Evolutionary conservation across 345 rosid species (phyloP).

Genomic region (Carallia pectinifolia): DNA sequence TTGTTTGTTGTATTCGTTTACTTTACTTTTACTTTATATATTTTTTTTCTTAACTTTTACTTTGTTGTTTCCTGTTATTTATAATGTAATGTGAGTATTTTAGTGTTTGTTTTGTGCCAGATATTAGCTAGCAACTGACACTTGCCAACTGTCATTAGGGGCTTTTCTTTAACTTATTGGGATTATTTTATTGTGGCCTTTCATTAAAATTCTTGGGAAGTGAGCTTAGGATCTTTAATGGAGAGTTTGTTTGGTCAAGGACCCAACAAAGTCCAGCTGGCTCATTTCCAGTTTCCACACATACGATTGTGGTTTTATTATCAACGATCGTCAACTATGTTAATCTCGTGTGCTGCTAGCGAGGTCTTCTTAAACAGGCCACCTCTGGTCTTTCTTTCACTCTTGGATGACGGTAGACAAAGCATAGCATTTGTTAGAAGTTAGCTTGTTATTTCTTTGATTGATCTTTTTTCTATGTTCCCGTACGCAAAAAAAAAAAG

Average conservation of each 20-base stretch:
- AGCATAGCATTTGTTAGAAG: too few relatives aligned
- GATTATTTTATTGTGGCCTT: slow-evolving; percentile 20
- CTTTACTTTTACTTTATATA: slow-evolving; percentile 8
- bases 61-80: too few relatives aligned
- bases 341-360: too few relatives aligned
- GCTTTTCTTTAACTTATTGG: slow-evolving; percentile 19
- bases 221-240: slow-evolving; percentile 43
- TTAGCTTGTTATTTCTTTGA: too few relatives aligned
- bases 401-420: too few relatives aligned
- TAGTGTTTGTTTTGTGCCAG: slow-evolving; percentile 3
- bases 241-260: slow-evolving; percentile 50
- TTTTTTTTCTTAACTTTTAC: slow-evolving; percentile 8
- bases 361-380: too few relatives aligned
- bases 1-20: background rate
- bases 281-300: slow-evolving; percentile 22
- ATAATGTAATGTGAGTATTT: background rate
- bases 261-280: slow-evolving; percentile 36
- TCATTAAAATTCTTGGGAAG: slow-evolving; percentile 34
- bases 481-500: too few relatives aligned
- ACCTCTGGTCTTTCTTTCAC: too few relatives aligned
- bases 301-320: background rate
- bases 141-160: slow-evolving; percentile 58
- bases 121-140: slow-evolving; percentile 56
- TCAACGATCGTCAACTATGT: background rate
- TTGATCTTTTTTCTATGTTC: too few relatives aligned